A percentile compares a stretch with the other conserved stretches of the same genome.
Evolutionary conservation across 257 asterid genomes (phyloP).

Genomic region (Petunia axillaris): DNA sequence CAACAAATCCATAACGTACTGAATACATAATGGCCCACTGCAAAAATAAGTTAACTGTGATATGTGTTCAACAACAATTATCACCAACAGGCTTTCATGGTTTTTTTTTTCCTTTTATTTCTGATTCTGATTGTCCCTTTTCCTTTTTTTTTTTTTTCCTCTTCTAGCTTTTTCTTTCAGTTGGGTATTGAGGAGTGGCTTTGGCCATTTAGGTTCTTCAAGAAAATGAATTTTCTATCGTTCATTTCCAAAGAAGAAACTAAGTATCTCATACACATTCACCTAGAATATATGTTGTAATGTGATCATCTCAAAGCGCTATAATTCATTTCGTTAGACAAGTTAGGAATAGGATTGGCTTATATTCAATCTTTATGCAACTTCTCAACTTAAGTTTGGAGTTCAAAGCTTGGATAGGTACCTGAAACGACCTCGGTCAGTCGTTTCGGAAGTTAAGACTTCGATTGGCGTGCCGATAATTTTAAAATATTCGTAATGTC

Average conservation of each 20-base stretch:
- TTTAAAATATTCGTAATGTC: too few relatives aligned
- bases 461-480: too few relatives aligned
- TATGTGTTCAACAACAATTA: background rate
- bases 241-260: slow-evolving; percentile 4
- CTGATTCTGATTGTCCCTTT: background rate
- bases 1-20: background rate
- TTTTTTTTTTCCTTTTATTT: background rate
- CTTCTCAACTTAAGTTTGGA: background rate
- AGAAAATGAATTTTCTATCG: background rate
- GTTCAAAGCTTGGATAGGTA: background rate
- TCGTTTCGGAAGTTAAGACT: too few relatives aligned
- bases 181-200: background rate
- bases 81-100: background rate
- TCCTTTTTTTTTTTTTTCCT: background rate
- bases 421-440: too few relatives aligned
- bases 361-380: background rate
- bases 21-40: background rate
- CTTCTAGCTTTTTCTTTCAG: background rate
- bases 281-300: background rate
- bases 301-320: background rate
- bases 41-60: background rate
- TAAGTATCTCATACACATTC: background rate
- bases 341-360: background rate
- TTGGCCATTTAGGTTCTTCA: background rate
- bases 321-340: background rate